Evolutionary conservation across 2,329 filamentous ascomycete genomes (phyloP).

Genomic region (Ramularia endophylla): DNA sequence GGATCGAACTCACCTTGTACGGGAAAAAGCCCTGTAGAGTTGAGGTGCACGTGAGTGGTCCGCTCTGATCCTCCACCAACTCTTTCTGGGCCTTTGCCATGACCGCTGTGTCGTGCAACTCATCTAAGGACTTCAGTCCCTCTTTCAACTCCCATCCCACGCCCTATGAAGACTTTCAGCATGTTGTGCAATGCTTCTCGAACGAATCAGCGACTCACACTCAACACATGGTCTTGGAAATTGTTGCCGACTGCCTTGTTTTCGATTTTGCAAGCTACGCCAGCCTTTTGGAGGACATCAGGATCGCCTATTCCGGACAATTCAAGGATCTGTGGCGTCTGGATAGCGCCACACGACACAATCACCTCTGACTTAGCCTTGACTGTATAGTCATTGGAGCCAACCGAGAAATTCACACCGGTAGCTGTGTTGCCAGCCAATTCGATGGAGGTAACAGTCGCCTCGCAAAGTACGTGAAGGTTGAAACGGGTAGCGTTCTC

Average conservation of each 20-base stretch:
- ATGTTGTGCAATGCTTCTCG: neutral
- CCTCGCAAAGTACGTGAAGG: slow-evolving; percentile 30
- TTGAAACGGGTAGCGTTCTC: slow-evolving; percentile 22
- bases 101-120: slow-evolving; percentile 26
- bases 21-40: slow-evolving; percentile 33
- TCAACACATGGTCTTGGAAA: slow-evolving; percentile 2
- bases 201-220: neutral
- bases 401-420: slow-evolving; percentile 37
- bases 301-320: slow-evolving; percentile 52
- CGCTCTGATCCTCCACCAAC: slow-evolving; percentile 27
- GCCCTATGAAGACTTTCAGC: neutral
- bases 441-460: slow-evolving; percentile 41
- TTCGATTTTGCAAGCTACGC: slow-evolving; percentile 22
- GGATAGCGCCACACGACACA: slow-evolving; percentile 50
- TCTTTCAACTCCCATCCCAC: slow-evolving; percentile 22
- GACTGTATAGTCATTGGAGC: slow-evolving; percentile 20
- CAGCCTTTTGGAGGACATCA: slow-evolving; percentile 5
- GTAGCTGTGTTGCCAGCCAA: slow-evolving; percentile 33
- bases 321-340: slow-evolving; percentile 54
- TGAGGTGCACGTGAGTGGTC: slow-evolving; percentile 28
- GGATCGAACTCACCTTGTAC: too few relatives aligned
- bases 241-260: slow-evolving; percentile 1
- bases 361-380: slow-evolving; percentile 38
- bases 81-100: slow-evolving; percentile 31
- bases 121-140: slow-evolving; percentile 24